Evolutionary conservation across 192 early-diverging fungal species (phyloP), one percentile per base, ranked within the genome.

Genomic region (Coemansia sp.): DNA sequence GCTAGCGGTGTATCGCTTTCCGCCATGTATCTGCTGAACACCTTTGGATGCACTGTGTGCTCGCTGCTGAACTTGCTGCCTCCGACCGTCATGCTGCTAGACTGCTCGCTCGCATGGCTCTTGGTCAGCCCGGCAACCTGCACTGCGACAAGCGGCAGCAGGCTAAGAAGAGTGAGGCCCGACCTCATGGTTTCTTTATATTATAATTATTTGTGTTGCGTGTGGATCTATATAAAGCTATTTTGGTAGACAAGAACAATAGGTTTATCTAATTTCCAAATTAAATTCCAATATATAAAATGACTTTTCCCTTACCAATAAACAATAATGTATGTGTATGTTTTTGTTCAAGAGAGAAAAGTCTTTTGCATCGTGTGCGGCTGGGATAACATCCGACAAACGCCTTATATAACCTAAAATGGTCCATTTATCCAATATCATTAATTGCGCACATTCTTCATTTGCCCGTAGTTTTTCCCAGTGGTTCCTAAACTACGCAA

Each of bases 161-260:
- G 62, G 39, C 69, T 54, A 45, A 74, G 54, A 58, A 73, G 50
- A 44, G 44, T 62, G 52, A 75, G 63, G 43, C 59, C 49, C 9
- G 63, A 59, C 59, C 61, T 68, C 77, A 80, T 79, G 10, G 16
- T 59, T 26, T 26, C 23, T 26, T 44, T 44, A 44, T 44, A 44
- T 1, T 12, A 44, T 53, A 1, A 50, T n/a, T 50, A n/a, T n/a
- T 50, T 50, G 12, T 50, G 48, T 9, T 50, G 52, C 26, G 21
- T 26, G 21, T 12, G 6, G 7, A 54, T 26, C 26, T 26, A 32
- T 26, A 7, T 54, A 12, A 7, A 16, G 19, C 3, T 10, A 18
- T 18, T 18, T 26, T 2, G 3, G 3, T 26, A 26, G 3, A 3
- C 26, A 26, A 26, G 26, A 26, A 26, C 26, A 26, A 26, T 2